Percentiles rank a stretch among this genome's conserved stretches.
Conservation (phyloP, 768 basidiomycete species). For the Saitozyma sp. region DNA sequence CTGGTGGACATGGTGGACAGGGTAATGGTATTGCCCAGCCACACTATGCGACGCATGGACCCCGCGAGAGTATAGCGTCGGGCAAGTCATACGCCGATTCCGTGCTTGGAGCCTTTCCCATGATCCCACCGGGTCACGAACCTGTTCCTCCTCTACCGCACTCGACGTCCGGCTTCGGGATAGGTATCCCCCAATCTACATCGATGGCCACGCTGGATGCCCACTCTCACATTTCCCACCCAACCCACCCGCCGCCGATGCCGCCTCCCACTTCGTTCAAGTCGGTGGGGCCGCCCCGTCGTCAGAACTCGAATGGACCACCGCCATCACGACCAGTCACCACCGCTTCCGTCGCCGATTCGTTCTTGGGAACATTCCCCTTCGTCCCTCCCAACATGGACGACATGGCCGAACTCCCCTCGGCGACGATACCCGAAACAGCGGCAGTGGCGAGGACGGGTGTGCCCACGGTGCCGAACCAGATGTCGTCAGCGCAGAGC, state of each 20-base stretch:
- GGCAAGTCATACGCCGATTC: constrained; percentile 44
- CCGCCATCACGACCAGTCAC: constrained; percentile 26
- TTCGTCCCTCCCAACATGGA: constrained; percentile 37
- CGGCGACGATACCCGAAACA: constrained; percentile 8
- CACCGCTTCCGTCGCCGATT: constrained; percentile 32
- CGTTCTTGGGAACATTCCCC: constrained; percentile 41
- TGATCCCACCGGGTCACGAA: constrained; percentile 43
- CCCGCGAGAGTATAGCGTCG: constrained; percentile 34
- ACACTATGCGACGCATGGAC: neutral
- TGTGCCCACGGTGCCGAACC: neutral
- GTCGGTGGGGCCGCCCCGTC: neutral
- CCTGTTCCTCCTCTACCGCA: neutral
- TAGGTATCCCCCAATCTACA: constrained; percentile 33
- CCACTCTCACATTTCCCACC: neutral
- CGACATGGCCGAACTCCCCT: constrained; percentile 32
- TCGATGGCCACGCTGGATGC: constrained; percentile 29
- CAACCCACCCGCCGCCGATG: constrained; percentile 7
- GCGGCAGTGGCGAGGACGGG: neutral
- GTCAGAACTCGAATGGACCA: neutral
- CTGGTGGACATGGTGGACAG: neutral
- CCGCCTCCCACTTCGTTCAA: constrained; percentile 19
- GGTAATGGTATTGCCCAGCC: neutral
- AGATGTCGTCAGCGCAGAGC: neutral
- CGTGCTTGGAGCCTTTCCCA: constrained; percentile 44
- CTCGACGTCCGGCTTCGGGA: neutral